Evolutionary conservation across 1,284 basidiomycete species (phyloP).

Genomic region (Austroboletus olivaceoglutinosus): DNA sequence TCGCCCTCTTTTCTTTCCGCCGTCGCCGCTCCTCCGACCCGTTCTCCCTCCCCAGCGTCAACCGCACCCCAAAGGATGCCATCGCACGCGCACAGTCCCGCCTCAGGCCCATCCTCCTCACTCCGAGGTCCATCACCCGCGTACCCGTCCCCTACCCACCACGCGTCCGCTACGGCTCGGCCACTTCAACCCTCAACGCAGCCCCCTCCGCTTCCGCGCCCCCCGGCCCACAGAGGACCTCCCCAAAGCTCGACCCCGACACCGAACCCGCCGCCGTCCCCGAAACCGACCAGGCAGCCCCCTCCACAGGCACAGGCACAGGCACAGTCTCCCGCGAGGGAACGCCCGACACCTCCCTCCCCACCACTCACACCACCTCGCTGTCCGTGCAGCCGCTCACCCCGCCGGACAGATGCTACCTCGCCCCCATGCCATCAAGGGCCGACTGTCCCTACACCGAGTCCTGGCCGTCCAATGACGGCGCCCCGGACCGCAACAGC

Average conservation of each 20-base stretch:
- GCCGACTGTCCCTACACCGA: conserved; percentile 26
- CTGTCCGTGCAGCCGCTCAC: conserved; percentile 22
- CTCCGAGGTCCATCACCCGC: conserved; percentile 12
- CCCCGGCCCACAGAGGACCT: conserved; percentile 14
- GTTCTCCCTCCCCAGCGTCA: conserved; percentile 6
- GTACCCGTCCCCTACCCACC: background rate
- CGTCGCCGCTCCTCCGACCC: conserved; percentile 16
- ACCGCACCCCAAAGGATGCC: conserved; percentile 7
- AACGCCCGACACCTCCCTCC: conserved; percentile 16
- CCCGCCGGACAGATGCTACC: conserved; percentile 27
- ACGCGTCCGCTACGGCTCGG: conserved; percentile 12
- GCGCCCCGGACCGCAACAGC: background rate
- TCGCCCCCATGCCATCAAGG: conserved; percentile 15
- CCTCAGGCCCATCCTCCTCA: conserved; percentile 27
- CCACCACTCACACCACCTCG: conserved; percentile 7
- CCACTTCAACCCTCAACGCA: conserved; percentile 15
- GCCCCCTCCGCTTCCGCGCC: background rate
- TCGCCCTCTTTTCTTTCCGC: conserved; percentile 19
- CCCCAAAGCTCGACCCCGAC: conserved; percentile 16
- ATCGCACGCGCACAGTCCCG: conserved; percentile 14
- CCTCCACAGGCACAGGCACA: background rate
- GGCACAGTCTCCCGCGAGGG: background rate
- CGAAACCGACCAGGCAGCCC: background rate
- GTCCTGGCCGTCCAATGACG: conserved; percentile 17
- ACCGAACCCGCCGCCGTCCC: conserved; percentile 3